Conservation (phyloP, 1,284 basidiomycete species). For the Tilletia horrida region DNA sequence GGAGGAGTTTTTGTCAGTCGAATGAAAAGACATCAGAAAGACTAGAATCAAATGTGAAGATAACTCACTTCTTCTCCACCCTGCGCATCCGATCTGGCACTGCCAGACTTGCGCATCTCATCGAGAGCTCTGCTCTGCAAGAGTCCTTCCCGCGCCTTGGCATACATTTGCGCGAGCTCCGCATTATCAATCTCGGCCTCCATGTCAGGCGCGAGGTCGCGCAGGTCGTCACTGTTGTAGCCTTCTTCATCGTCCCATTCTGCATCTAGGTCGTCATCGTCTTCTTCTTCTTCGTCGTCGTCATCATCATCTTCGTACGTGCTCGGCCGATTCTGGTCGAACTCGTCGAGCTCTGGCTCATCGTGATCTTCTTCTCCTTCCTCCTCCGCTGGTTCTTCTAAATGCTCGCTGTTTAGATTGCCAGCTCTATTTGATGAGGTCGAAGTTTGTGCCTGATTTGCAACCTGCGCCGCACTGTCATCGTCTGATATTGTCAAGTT, state of each 20-base stretch:
- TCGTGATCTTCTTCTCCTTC: slow-evolving; percentile 69
- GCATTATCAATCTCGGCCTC: slow-evolving; percentile 29
- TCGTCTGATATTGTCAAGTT: background rate
- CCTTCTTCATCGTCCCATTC: slow-evolving; percentile 39
- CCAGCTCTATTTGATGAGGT: no score
- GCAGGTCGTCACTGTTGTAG: slow-evolving; percentile 47
- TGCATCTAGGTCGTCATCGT: slow-evolving; percentile 17
- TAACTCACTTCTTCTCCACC: slow-evolving; percentile 11
- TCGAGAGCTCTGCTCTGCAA: background rate
- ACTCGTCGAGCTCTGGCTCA: slow-evolving; percentile 12
- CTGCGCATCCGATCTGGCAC: background rate
- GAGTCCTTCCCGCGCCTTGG: slow-evolving; percentile 40
- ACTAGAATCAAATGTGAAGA: no score
- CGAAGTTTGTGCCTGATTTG: no score
- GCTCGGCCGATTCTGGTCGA: no score
- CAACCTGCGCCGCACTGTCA: background rate
- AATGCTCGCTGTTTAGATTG: no score
- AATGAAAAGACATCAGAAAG: no score
- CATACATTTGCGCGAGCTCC: slow-evolving; percentile 46
- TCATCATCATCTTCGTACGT: background rate
- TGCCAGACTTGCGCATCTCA: background rate
- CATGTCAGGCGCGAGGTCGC: slow-evolving; percentile 38
- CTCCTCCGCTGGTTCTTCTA: slow-evolving; percentile 61
- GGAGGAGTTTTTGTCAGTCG: background rate
- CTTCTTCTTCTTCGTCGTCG: slow-evolving; percentile 15